Base-by-base conservation (phyloP, 176 grass and related monocot species). In the Saccharum spontaneum region DNA sequence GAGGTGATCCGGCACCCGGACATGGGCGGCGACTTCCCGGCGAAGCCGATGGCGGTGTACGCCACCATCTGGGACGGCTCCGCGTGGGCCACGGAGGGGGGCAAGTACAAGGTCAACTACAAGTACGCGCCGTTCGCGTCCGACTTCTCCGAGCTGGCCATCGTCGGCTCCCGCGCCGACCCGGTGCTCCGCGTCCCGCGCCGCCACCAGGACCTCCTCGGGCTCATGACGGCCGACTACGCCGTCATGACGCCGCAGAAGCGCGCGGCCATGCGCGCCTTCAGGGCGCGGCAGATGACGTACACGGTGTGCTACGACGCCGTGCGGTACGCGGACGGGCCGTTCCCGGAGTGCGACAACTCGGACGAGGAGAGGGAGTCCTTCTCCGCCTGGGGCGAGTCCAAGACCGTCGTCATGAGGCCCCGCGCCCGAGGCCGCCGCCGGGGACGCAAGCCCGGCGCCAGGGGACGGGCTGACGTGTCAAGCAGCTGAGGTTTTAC, bases 1-100 rank as follows among this genome's bases (percentile, higher is more conserved):
- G 93, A 95, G 72, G 88, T 95, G 62, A 37, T 95, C 52, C 78
- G 93, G 39, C 91, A 65, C 63, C 87, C 86, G 31, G 93, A 33
- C 65, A 95, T 95, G 93, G 93, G 90, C 76, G 88, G 85, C 3
- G 93, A 95, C 66, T 95, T 90, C 90, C 93, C 93, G 85, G 67
- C 88, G 5, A 95, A 95, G 86, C 93, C 93, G 23, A 95, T 95
- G 93, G 89, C 90, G 15, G 87, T 92, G 36, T 95, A 95, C 77
- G 93, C 93, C 17, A 95, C 93, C 63, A 88, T 95, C 82, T 95
- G 93, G 93, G 93, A 95, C 79, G 93, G 93, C 59, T 95, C 93
- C 22, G 36, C 88, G 9, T 95, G 93, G 93, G 93, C 93, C 59
- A 95, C 93, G 11, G 93, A 95, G 9, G 88, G 90, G 8, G 93